Conservation (phyloP, 179 eudicot genomes). For the Vitellaria paradoxa region DNA sequence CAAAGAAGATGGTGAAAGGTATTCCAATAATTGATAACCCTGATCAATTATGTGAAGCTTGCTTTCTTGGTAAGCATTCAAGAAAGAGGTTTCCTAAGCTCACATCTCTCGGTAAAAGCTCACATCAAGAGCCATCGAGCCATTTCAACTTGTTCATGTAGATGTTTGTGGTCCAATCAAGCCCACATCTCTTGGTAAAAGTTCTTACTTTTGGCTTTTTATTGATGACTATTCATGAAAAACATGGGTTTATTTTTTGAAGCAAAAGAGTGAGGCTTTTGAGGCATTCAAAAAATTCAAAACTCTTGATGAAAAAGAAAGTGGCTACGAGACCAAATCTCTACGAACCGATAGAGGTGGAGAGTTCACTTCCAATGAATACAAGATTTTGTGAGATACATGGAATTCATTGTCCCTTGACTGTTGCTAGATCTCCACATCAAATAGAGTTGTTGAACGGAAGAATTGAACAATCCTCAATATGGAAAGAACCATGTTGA, state of each 20-base stretch:
- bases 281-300: background rate
- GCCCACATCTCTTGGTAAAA: background rate
- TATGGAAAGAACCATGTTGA: background rate
- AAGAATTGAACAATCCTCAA: background rate
- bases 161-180: background rate
- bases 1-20: background rate
- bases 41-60: background rate
- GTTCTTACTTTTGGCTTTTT: background rate
- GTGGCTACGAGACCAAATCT: background rate
- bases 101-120: too few species aligned
- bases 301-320: background rate
- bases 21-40: background rate
- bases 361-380: background rate
- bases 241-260: background rate
- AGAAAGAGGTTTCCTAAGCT: background rate
- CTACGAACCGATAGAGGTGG: background rate
- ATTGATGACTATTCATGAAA: background rate
- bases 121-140: background rate
- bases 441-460: background rate
- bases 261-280: background rate
- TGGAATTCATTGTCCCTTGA: background rate
- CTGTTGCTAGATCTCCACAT: background rate
- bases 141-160: background rate
- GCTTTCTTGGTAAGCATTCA: background rate
- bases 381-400: background rate